A percentile compares a stretch with the other conserved stretches of the same genome.
Conservation (phyloP, 192 early-diverging fungal genomes). For the Coemansia sp. region DNA sequence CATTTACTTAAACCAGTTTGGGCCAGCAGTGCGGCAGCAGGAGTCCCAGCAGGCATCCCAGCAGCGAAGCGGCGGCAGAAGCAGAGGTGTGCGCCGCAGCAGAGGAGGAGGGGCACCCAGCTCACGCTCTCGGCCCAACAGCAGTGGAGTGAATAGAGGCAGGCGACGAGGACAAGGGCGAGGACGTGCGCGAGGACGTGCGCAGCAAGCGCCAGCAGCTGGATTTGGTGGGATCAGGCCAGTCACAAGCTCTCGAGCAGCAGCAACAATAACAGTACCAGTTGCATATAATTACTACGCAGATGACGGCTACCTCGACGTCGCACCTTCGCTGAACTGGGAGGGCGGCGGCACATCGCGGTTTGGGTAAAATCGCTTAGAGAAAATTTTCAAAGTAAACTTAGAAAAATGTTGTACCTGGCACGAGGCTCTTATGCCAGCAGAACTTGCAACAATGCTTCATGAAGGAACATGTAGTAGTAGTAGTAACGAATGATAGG, state of each 20-base stretch:
- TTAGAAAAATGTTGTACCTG: too few relatives aligned
- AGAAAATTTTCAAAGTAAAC: too few relatives aligned
- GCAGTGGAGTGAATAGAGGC: background rate
- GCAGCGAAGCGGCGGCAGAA: background rate
- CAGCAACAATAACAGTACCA: background rate
- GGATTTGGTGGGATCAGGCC: conserved; percentile 20
- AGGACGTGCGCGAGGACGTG: too few relatives aligned
- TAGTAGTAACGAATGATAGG: too few relatives aligned
- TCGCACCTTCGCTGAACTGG: conserved; percentile 30
- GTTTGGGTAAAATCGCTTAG: conserved; percentile 22
- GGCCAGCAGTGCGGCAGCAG: background rate
- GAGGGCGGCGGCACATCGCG: conserved; percentile 38
- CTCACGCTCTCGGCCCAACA: background rate
- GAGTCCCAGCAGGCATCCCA: background rate
- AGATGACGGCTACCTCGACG: conserved; percentile 36
- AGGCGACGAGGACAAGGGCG: background rate
- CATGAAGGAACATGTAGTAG: too few relatives aligned
- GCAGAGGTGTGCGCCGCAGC: conserved; percentile 1
- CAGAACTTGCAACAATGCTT: too few relatives aligned
- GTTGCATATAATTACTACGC: conserved; percentile 44
- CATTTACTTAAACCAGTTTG: conserved; percentile 50
- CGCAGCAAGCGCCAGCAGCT: background rate
- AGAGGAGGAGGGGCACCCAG: background rate
- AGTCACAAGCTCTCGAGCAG: background rate
- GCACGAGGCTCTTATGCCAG: too few relatives aligned